phyloP scores from a whole-genome alignment of 345 rosid genomes.

The Camelina sativa region DNA sequence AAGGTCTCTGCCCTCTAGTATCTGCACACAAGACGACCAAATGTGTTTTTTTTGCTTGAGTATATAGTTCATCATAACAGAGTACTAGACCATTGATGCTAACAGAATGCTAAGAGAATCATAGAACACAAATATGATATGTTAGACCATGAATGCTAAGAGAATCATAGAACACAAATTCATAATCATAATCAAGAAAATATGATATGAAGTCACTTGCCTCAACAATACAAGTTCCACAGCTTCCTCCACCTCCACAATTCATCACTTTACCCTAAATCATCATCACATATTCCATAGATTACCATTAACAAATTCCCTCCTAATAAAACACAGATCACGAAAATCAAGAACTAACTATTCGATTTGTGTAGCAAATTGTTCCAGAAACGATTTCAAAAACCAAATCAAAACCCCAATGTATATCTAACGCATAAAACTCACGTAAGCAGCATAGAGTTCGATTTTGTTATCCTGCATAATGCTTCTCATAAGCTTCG shows the following conservation, averaged over 20 bases:
- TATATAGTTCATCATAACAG: slow-evolving; percentile 13
- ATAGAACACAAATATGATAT: not conserved
- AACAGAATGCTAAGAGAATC: slow-evolving; percentile 5
- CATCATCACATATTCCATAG: slow-evolving; percentile 20
- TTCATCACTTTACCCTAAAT: slow-evolving; percentile 88
- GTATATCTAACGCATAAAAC: slow-evolving; percentile 20
- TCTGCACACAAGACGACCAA: slow-evolving; percentile 51
- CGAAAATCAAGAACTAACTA: not conserved
- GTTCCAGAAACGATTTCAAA: not conserved
- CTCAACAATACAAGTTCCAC: slow-evolving; percentile 96
- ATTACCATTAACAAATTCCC: not conserved
- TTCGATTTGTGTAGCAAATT: not conserved
- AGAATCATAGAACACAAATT: not conserved
- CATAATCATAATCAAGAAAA: not conserved
- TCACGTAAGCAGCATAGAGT: slow-evolving; percentile 84
- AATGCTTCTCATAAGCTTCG: slow-evolving; percentile 75
- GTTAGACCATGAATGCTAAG: no score
- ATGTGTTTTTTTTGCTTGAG: not conserved
- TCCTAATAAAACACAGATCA: not conserved
- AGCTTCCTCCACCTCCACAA: slow-evolving; percentile 95
- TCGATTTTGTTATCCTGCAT: slow-evolving; percentile 85
- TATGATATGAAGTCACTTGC: slow-evolving; percentile 40
- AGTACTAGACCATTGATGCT: not conserved
- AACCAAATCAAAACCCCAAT: slow-evolving; percentile 4
- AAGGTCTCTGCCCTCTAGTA: slow-evolving; percentile 72